Evolutionary conservation across 2,329 filamentous ascomycete genomes (phyloP).

Genomic region (Cladophialophora psammophila): DNA sequence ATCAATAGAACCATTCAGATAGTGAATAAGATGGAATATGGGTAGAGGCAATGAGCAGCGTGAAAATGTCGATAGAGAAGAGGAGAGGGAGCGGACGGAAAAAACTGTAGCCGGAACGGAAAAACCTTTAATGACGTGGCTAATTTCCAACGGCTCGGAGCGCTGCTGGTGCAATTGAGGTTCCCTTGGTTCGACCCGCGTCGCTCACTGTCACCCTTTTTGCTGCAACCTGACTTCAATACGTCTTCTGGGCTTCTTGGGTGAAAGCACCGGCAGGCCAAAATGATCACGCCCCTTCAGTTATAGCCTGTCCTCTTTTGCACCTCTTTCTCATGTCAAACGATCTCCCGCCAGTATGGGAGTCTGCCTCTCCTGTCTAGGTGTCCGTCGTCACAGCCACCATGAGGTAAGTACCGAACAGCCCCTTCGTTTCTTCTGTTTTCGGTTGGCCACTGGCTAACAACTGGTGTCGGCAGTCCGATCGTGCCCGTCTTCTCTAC

Average conservation of each 20-base stretch:
- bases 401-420: constrained; percentile 32
- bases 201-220: neutral
- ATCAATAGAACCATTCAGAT: neutral
- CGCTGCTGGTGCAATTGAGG: neutral
- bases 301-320: neutral
- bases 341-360: constrained; percentile 35
- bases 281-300: constrained; percentile 4
- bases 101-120: neutral
- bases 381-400: constrained; percentile 30
- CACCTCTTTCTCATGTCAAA: constrained; percentile 9
- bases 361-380: constrained; percentile 41
- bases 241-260: neutral
- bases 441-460: neutral
- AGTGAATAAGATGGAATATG: too few species aligned
- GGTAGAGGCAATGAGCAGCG: too few species aligned
- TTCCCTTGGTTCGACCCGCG: neutral
- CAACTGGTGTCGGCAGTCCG: constrained; percentile 24
- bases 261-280: neutral
- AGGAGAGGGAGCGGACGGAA: neutral
- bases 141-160: neutral
- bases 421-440: too few species aligned
- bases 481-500: constrained; percentile 40
- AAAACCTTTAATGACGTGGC: constrained; percentile 2
- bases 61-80: too few species aligned
- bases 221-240: neutral